phyloP scores from a whole-genome alignment of 2,329 filamentous ascomycete genomes.

The Didymella keratinophila region DNA sequence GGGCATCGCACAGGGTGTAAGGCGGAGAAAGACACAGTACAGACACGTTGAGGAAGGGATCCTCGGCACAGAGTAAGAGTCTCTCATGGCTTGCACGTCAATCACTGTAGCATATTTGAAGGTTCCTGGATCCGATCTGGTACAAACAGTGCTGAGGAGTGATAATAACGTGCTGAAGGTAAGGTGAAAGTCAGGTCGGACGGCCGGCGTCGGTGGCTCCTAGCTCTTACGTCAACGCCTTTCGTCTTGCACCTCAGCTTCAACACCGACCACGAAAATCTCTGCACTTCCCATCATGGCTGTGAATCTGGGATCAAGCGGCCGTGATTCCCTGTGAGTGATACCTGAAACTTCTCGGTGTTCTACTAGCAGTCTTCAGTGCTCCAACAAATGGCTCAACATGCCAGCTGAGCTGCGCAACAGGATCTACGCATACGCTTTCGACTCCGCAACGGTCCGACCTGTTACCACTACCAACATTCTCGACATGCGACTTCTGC shows the following conservation, averaged over 20 bases:
- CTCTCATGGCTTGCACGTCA: too few species aligned
- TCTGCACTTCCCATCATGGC: too few species aligned
- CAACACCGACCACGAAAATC: too few species aligned
- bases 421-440: neutral
- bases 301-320: too few species aligned
- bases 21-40: neutral
- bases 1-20: neutral
- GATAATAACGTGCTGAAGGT: too few species aligned
- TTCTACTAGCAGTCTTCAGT: neutral
- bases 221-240: too few species aligned
- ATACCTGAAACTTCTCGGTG: neutral
- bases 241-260: too few species aligned
- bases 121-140: too few species aligned
- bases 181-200: too few species aligned
- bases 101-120: too few species aligned
- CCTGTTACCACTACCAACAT: neutral
- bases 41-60: slow-evolving; percentile 1
- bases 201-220: too few species aligned
- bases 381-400: neutral
- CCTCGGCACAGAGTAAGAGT: neutral
- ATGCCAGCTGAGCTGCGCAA: neutral
- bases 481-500: neutral
- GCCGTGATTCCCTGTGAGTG: neutral
- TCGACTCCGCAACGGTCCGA: neutral
- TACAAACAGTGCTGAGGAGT: too few species aligned